phyloP scores from a whole-genome alignment of 2,329 filamentous ascomycete genomes.

The Nigrospora osmanthi region DNA sequence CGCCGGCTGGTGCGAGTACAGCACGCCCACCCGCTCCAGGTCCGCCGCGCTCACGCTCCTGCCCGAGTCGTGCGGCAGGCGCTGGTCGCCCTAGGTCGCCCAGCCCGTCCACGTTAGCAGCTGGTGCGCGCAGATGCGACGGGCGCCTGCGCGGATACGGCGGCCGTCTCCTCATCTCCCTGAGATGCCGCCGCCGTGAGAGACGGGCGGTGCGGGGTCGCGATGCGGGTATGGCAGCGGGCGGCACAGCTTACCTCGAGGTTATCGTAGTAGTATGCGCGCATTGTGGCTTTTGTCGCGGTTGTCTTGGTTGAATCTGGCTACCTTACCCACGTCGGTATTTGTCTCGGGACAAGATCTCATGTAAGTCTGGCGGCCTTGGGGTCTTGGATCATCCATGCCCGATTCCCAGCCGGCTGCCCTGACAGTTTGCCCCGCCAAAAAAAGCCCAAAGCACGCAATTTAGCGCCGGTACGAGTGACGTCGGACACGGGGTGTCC shows the following conservation, averaged over 20 bases:
- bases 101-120: not conserved
- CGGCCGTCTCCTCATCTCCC: no score
- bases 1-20: conserved; percentile 63
- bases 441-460: not conserved
- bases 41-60: conserved; percentile 55
- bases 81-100: conserved; percentile 73
- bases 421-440: not conserved
- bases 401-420: no score
- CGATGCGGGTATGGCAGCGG: conserved; percentile 1
- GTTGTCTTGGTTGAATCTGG: not conserved
- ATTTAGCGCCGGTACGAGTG: not conserved
- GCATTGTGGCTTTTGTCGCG: conserved; percentile 31
- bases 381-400: no score
- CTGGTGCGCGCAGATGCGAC: not conserved
- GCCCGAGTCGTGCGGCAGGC: conserved; percentile 81
- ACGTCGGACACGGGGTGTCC: not conserved
- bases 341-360: no score
- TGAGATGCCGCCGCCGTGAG: no score
- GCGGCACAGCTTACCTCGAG: conserved; percentile 32
- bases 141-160: no score
- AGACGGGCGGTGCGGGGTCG: not conserved
- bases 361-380: no score
- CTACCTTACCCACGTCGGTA: no score
- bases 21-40: conserved; percentile 68
- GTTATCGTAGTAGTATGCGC: conserved; percentile 51